phyloP scores from a whole-genome alignment of 768 basidiomycete genomes.

The Krasilnikovozyma curviuscula region DNA sequence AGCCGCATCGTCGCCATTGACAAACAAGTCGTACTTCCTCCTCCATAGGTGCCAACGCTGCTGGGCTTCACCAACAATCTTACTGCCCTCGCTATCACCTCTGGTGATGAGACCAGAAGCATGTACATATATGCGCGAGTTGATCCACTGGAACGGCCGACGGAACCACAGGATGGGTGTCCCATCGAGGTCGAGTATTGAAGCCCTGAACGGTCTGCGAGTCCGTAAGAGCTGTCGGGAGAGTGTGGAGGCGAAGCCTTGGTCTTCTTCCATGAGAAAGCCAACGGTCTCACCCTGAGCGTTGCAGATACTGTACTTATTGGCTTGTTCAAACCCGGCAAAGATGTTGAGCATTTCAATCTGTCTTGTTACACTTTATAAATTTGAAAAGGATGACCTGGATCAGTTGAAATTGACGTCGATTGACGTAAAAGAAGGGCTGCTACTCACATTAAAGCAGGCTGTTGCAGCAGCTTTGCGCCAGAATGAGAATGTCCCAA shows the following conservation, averaged over 20 bases:
- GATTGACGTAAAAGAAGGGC: no score
- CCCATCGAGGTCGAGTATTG: conserved; percentile 3
- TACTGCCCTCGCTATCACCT: no score
- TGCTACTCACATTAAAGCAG: no score
- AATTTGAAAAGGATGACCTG: no score
- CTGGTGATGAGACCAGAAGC: not conserved
- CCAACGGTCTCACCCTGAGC: conserved; percentile 4
- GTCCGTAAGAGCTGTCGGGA: conserved; percentile 3
- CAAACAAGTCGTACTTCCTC: conserved; percentile 6
- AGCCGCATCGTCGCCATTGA: not conserved
- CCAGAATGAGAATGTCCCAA: no score
- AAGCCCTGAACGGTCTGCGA: conserved; percentile 4
- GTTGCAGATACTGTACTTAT: conserved; percentile 2
- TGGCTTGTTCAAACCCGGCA: conserved; percentile 8
- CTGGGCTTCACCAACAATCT: conserved; percentile 10
- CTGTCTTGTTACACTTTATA: no score
- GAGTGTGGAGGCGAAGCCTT: conserved; percentile 1
- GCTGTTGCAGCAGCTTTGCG: no score
- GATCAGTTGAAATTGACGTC: no score
- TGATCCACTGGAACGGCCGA: conserved; percentile 8
- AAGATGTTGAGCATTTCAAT: conserved; percentile 9
- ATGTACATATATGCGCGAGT: conserved; percentile 4
- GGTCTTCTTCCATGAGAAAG: conserved; percentile 4
- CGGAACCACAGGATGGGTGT: conserved; percentile 10
- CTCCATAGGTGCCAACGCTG: conserved; percentile 12